Evolutionary conservation across 176 grass and related monocot genomes (phyloP).

Genomic region (Canna indica): DNA sequence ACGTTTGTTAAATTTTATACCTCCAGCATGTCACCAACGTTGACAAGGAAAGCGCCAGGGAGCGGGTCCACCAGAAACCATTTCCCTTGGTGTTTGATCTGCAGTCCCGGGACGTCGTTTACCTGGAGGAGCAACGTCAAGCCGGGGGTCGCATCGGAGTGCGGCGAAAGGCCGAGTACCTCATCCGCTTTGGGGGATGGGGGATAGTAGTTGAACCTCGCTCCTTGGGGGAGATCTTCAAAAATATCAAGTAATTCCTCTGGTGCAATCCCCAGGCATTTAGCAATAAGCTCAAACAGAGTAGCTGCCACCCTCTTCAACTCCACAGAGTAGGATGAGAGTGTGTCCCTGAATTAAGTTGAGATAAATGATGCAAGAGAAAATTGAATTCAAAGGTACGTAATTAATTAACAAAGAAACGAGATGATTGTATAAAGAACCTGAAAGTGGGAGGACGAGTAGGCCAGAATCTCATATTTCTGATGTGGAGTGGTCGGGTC

Average conservation of each 20-base stretch:
- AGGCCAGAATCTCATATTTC: slow-evolving; percentile 41
- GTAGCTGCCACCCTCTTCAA: slow-evolving; percentile 26
- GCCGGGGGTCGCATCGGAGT: slow-evolving; percentile 33
- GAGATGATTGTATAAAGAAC: no score
- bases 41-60: slow-evolving; percentile 42
- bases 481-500: slow-evolving; percentile 16
- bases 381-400: no score
- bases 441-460: slow-evolving; percentile 26
- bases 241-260: slow-evolving; percentile 23
- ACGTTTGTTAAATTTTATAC: neutral
- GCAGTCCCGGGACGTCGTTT: slow-evolving; percentile 47
- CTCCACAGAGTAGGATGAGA: slow-evolving; percentile 8
- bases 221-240: slow-evolving; percentile 16
- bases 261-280: slow-evolving; percentile 29
- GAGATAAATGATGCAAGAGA: neutral
- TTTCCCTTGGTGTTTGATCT: slow-evolving; percentile 30
- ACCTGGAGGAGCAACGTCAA: slow-evolving; percentile 52
- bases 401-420: neutral
- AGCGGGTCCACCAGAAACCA: slow-evolving; percentile 44
- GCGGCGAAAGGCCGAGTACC: slow-evolving; percentile 53
- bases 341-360: neutral
- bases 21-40: slow-evolving; percentile 55
- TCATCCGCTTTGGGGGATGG: slow-evolving; percentile 28
- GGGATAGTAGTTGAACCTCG: slow-evolving; percentile 76
- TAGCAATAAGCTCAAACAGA: slow-evolving; percentile 30